A percentile compares a stretch with the other conserved stretches of the same genome.
These are phyloP conservation scores for Tillandsia leiboldiana DNA, from an alignment of 176 grass and related monocot species.

Conservation along the genomic window DNA sequence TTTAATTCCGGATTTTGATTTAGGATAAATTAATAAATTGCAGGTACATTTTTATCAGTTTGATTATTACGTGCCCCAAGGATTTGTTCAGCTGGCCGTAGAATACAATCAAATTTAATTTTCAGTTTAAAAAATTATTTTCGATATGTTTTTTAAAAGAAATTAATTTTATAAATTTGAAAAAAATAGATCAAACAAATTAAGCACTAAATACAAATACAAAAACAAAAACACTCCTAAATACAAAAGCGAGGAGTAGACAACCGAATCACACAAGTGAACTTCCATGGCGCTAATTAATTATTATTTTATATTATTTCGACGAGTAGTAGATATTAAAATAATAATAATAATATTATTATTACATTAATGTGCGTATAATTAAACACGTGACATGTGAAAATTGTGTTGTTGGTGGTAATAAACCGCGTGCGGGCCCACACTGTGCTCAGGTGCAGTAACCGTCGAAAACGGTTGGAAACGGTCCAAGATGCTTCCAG, in stretches of 20 bases:
- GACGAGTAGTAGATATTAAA: no score
- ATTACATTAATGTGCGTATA: not conserved
- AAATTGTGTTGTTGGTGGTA: not conserved
- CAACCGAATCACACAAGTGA: not conserved
- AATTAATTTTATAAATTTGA: no score
- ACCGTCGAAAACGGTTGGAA: not conserved
- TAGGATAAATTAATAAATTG: not conserved
- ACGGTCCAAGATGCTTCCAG: not conserved
- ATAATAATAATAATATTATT: no score
- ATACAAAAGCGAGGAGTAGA: not conserved
- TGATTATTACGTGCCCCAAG: not conserved
- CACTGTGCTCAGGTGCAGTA: not conserved
- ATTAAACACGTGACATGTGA: not conserved
- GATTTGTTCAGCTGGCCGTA: no score
- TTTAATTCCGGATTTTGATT: not conserved
- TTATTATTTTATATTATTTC: no score
- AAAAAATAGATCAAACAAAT: no score
- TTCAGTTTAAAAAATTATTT: no score
- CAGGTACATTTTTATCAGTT: not conserved
- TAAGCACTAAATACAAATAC: not conserved
- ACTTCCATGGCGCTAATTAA: no score
- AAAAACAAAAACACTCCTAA: no score
- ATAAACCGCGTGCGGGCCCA: not conserved
- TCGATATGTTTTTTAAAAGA: no score
- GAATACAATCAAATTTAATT: no score